phyloP scores from a whole-genome alignment of 306 rosid genomes.

The Trifolium fragiferum region DNA sequence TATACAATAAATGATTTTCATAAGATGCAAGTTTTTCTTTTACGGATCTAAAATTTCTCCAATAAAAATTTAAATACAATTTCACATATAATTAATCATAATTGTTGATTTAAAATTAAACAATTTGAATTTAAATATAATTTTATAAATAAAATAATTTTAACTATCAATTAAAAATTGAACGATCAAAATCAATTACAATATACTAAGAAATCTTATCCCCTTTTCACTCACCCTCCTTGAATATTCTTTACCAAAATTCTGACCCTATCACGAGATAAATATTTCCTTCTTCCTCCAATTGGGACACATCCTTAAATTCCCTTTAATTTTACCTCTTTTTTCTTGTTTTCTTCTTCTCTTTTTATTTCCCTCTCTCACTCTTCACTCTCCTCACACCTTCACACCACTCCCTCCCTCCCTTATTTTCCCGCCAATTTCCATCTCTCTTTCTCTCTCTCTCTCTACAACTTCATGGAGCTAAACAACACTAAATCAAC shows the following conservation, averaged over 20 bases:
- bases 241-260: conserved; percentile 27
- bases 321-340: not conserved
- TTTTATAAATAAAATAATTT: too few species aligned
- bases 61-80: too few species aligned
- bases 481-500: not conserved
- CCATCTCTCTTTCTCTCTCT: not conserved
- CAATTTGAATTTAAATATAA: too few species aligned
- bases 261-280: conserved; percentile 39
- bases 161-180: too few species aligned
- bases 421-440: conserved; percentile 50
- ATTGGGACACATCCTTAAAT: conserved; percentile 38
- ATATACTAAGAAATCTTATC: too few species aligned
- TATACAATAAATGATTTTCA: too few species aligned
- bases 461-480: conserved; percentile 24
- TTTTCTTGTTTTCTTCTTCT: not conserved
- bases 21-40: too few species aligned
- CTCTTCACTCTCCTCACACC: not conserved
- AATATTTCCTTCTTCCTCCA: conserved; percentile 34
- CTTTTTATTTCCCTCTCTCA: not conserved
- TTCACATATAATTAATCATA: too few species aligned
- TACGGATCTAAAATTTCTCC: too few species aligned
- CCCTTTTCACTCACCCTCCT: not conserved
- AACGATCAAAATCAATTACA: too few species aligned
- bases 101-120: too few species aligned
- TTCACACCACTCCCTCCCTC: not conserved